A percentile compares a stretch with the other conserved stretches of the same genome.
Evolutionary conservation across 176 grass and related monocot species (phyloP).

Genomic region (Paspalum vaginatum): DNA sequence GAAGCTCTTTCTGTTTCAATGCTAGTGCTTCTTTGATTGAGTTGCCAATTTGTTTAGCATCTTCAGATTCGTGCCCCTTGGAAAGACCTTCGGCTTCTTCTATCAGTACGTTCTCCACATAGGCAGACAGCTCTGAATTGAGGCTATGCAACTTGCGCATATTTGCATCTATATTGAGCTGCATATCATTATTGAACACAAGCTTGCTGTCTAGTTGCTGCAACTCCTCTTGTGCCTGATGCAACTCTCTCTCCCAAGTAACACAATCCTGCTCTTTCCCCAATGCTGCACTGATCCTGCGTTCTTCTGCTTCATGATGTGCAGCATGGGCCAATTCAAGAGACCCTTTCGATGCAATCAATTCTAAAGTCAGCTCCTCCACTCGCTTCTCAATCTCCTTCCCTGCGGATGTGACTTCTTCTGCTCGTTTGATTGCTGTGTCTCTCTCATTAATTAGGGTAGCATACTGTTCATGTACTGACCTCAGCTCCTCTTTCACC

Average conservation of each 20-base stretch:
- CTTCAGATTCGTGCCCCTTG: constrained; percentile 46
- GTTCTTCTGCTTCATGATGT: constrained; percentile 90
- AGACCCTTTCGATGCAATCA: constrained; percentile 76
- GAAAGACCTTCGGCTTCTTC: constrained; percentile 55
- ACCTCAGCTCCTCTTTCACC: constrained; percentile 53
- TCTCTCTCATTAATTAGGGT: constrained; percentile 67
- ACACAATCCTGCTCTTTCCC: constrained; percentile 72
- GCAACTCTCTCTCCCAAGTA: constrained; percentile 74
- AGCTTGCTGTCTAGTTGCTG: constrained; percentile 59
- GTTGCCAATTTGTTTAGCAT: constrained; percentile 39
- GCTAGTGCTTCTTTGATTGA: constrained; percentile 54
- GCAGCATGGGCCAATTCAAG: constrained; percentile 82
- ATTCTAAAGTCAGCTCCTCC: constrained; percentile 75
- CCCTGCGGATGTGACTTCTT: constrained; percentile 54
- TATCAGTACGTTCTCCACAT: constrained; percentile 60
- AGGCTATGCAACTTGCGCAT: constrained; percentile 57
- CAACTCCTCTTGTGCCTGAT: constrained; percentile 72
- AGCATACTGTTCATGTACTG: constrained; percentile 57
- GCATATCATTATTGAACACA: constrained; percentile 61
- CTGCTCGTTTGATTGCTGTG: constrained; percentile 57
- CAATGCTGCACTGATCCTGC: constrained; percentile 64
- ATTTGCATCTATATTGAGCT: constrained; percentile 60
- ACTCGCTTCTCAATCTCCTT: constrained; percentile 72
- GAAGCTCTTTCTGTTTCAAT: constrained; percentile 67
- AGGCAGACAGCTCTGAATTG: constrained; percentile 65